phyloP scores from a whole-genome alignment of 352 stramenopile species.

The Bremia lactucae region DNA sequence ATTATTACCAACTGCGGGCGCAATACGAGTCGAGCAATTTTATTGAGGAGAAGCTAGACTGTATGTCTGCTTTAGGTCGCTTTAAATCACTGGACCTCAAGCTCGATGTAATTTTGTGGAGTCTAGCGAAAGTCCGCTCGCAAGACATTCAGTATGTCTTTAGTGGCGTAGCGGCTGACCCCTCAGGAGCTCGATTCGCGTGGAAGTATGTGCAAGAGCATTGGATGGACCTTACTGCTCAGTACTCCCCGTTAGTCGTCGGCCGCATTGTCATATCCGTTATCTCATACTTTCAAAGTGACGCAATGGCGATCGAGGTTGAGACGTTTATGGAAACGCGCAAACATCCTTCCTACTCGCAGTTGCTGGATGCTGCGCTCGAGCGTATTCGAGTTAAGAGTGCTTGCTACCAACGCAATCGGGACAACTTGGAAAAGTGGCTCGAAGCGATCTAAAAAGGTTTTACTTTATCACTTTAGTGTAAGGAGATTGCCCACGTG shows the following conservation, averaged over 20 bases:
- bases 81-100: constrained; percentile 51
- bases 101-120: constrained; percentile 56
- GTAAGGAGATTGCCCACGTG: too few relatives aligned
- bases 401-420: constrained; percentile 47
- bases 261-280: constrained; percentile 58
- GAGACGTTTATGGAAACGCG: constrained; percentile 49
- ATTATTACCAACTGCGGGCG: constrained; percentile 36
- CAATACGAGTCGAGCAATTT: constrained; percentile 69
- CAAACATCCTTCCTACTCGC: constrained; percentile 60
- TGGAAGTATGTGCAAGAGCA: constrained; percentile 72
- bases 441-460: constrained; percentile 21
- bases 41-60: constrained; percentile 75
- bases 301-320: constrained; percentile 38
- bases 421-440: constrained; percentile 44
- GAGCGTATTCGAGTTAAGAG: constrained; percentile 69
- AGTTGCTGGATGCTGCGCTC: constrained; percentile 49
- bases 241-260: constrained; percentile 51
- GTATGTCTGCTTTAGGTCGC: constrained; percentile 55
- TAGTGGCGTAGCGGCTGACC: constrained; percentile 52
- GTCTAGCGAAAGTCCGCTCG: constrained; percentile 52
- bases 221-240: constrained; percentile 50
- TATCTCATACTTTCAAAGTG: constrained; percentile 54
- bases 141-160: constrained; percentile 82
- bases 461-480: too few relatives aligned
- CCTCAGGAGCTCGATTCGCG: constrained; percentile 31